Evolutionary conservation across 75 land plant genomes (phyloP).

Genomic region (Picea sitchensis): DNA sequence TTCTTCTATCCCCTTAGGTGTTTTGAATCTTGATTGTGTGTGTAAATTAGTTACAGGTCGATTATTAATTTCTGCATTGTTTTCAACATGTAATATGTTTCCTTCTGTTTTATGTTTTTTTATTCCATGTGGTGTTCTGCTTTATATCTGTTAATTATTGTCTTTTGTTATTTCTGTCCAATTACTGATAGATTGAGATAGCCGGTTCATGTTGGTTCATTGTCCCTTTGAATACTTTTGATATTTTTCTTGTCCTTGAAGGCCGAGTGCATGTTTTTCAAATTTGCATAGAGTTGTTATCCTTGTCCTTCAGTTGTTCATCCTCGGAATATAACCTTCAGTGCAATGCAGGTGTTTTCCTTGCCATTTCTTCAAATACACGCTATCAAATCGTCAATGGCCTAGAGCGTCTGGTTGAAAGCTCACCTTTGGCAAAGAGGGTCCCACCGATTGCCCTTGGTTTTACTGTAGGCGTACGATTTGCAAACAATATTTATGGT

Average conservation of each 20-base stretch:
- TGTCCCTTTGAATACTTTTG: no score
- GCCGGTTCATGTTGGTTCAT: background rate
- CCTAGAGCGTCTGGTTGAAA: slow-evolving; percentile 81
- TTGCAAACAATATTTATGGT: slow-evolving; percentile 89
- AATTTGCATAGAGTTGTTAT: background rate
- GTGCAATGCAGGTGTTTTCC: slow-evolving; percentile 68
- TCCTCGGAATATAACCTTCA: background rate
- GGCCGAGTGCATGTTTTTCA: background rate
- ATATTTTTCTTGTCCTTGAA: background rate
- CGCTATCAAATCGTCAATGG: slow-evolving; percentile 90
- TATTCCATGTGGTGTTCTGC: background rate
- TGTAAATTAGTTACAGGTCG: no score
- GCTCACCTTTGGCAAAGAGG: slow-evolving; percentile 59
- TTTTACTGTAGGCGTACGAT: slow-evolving; percentile 89
- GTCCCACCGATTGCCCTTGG: slow-evolving; percentile 82
- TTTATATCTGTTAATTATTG: background rate
- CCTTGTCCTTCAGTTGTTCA: background rate
- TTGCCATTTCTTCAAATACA: slow-evolving; percentile 88
- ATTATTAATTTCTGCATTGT: background rate
- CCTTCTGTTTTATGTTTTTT: background rate
- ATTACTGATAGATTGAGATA: background rate
- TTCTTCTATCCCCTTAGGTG: background rate
- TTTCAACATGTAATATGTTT: background rate
- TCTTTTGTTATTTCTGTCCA: background rate
- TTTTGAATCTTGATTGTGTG: no score